These are phyloP conservation scores for Termitomyces sp. DNA, from an alignment of 768 basidiomycete genomes.

Conservation along the genomic window DNA sequence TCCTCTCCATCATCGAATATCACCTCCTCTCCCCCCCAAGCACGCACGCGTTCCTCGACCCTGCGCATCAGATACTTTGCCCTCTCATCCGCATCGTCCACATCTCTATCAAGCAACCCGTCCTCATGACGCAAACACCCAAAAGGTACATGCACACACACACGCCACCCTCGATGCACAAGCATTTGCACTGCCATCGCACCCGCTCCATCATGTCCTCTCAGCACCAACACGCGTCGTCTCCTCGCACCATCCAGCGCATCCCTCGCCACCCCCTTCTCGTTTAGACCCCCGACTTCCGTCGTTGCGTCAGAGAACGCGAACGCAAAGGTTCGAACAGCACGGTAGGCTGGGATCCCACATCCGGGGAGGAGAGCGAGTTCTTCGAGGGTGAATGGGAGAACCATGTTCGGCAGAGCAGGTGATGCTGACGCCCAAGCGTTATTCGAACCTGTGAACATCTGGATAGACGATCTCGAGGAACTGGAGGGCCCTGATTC, in stretches of 20 bases:
- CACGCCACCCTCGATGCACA: slow-evolving; percentile 60
- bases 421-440: background rate
- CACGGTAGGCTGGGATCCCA: slow-evolving; percentile 80
- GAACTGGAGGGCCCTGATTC: slow-evolving; percentile 7
- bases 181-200: slow-evolving; percentile 81
- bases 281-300: slow-evolving; percentile 4
- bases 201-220: slow-evolving; percentile 72
- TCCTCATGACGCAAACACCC: slow-evolving; percentile 14
- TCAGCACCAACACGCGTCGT: slow-evolving; percentile 54
- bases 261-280: slow-evolving; percentile 3
- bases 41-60: slow-evolving; percentile 52
- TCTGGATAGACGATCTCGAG: slow-evolving; percentile 2
- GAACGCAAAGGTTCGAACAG: slow-evolving; percentile 63
- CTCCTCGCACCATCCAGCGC: slow-evolving; percentile 19
- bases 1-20: slow-evolving; percentile 59
- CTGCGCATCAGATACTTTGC: slow-evolving; percentile 39
- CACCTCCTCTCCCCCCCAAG: slow-evolving; percentile 77
- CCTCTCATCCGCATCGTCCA: slow-evolving; percentile 15
- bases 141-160: slow-evolving; percentile 63
- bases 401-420: background rate
- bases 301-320: slow-evolving; percentile 28
- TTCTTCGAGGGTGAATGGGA: slow-evolving; percentile 53
- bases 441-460: background rate
- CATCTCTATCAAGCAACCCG: background rate
- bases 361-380: slow-evolving; percentile 77